These are phyloP conservation scores for Pisolithus tinctorius DNA, from an alignment of 768 basidiomycete genomes.

Conservation along the genomic window DNA sequence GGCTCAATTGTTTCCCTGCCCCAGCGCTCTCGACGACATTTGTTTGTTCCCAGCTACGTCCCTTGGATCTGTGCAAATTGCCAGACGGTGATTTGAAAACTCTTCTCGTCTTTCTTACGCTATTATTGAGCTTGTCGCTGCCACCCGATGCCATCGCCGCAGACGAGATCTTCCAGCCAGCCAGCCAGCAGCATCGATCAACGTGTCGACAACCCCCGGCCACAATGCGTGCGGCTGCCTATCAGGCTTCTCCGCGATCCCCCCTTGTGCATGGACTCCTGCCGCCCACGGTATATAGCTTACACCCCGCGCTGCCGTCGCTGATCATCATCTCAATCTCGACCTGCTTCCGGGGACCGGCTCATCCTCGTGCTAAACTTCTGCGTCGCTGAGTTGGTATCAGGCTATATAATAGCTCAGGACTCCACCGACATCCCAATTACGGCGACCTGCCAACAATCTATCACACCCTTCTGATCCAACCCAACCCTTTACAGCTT, in stretches of 20 bases:
- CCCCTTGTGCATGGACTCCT: slow-evolving; percentile 5
- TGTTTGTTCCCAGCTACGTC: no score
- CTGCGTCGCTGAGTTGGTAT: slow-evolving; percentile 36
- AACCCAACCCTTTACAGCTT: slow-evolving; percentile 9
- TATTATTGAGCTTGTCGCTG: slow-evolving; percentile 7
- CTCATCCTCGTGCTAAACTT: slow-evolving; percentile 31
- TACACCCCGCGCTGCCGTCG: slow-evolving; percentile 9
- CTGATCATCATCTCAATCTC: slow-evolving; percentile 21
- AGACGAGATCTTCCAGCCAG: slow-evolving; percentile 15
- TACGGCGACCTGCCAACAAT: slow-evolving; percentile 30
- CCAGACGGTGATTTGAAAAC: no score
- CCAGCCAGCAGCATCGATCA: slow-evolving; percentile 19
- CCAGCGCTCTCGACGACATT: no score
- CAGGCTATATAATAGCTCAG: slow-evolving; percentile 33
- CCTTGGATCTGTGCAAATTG: no score
- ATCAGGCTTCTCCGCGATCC: slow-evolving; percentile 5
- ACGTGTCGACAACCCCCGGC: slow-evolving; percentile 11
- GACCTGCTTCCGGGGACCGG: slow-evolving; percentile 24
- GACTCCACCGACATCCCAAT: slow-evolving; percentile 31
- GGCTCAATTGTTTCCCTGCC: not conserved
- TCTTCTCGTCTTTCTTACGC: not conserved
- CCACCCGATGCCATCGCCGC: slow-evolving; percentile 12
- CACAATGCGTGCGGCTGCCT: slow-evolving; percentile 1
- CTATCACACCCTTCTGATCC: slow-evolving; percentile 25
- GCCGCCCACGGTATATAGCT: slow-evolving; percentile 11